Conservation (phyloP, 2,329 filamentous ascomycete species). For the Colletotrichum sp. region DNA sequence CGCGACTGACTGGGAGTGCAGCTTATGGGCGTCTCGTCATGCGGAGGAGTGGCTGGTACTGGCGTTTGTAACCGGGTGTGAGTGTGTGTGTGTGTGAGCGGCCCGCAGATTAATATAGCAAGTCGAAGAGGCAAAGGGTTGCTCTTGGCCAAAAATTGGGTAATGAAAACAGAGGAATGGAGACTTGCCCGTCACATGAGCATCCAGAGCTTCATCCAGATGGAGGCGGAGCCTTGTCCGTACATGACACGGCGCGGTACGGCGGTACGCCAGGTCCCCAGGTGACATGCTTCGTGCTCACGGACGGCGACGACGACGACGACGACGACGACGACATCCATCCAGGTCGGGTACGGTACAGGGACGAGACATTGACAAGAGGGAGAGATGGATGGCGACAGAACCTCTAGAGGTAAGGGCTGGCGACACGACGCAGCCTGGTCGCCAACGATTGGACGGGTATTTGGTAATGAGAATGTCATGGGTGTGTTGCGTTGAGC, state of each 20-base stretch:
- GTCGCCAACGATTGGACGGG: constrained; percentile 33
- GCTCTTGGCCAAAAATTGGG: constrained; percentile 42
- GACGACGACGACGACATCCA: not conserved
- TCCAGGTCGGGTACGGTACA: not conserved
- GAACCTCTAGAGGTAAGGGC: constrained; percentile 9
- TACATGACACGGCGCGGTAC: constrained; percentile 12
- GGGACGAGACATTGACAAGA: not conserved
- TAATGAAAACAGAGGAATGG: constrained; percentile 54
- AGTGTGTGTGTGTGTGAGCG: constrained; percentile 6
- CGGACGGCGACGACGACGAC: not conserved
- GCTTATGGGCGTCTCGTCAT: constrained; percentile 1
- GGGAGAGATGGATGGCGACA: not conserved
- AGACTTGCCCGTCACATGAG: constrained; percentile 42
- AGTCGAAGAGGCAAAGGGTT: constrained; percentile 17
- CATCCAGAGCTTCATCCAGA: constrained; percentile 22
- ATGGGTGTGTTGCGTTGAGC: constrained; percentile 21
- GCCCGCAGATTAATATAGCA: constrained; percentile 25
- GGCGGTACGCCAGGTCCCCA: not conserved
- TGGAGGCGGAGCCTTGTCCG: constrained; percentile 19
- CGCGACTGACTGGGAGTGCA: not conserved
- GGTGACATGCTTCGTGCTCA: constrained; percentile 18
- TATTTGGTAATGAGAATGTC: constrained; percentile 44
- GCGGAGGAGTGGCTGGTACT: not conserved
- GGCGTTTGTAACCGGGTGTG: not conserved
- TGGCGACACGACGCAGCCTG: constrained; percentile 7